phyloP scores from a whole-genome alignment of 768 basidiomycete genomes.

The Polyporus arcularius region DNA sequence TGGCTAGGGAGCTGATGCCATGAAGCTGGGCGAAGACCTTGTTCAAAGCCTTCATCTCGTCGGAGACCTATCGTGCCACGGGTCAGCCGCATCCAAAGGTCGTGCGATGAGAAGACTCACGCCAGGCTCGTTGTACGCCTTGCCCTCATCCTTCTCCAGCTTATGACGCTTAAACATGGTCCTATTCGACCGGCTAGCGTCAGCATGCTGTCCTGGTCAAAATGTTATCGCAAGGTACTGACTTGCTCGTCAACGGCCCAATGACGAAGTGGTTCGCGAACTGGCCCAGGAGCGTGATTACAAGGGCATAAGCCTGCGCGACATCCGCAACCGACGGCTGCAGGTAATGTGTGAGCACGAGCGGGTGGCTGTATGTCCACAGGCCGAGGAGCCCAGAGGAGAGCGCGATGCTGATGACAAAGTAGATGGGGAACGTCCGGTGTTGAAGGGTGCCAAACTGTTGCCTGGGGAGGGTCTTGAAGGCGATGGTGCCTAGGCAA shows the following conservation, averaged over 20 bases:
- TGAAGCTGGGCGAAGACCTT: slow-evolving; percentile 66
- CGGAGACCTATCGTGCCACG: slow-evolving; percentile 9
- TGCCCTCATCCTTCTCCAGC: slow-evolving; percentile 75
- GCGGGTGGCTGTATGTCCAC: slow-evolving; percentile 61
- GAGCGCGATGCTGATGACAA: slow-evolving; percentile 56
- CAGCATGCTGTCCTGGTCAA: background rate
- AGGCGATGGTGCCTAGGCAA: slow-evolving; percentile 57
- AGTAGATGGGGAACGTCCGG: slow-evolving; percentile 75
- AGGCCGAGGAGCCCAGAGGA: slow-evolving; percentile 54
- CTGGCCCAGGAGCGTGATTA: slow-evolving; percentile 47
- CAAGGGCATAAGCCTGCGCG: slow-evolving; percentile 62
- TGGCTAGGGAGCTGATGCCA: slow-evolving; percentile 68
- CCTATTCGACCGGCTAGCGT: slow-evolving; percentile 35
- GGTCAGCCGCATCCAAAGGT: background rate
- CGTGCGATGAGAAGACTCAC: slow-evolving; percentile 42
- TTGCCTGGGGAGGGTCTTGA: slow-evolving; percentile 63
- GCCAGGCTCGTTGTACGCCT: slow-evolving; percentile 60
- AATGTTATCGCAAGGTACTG: slow-evolving; percentile 23
- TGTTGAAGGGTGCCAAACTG: slow-evolving; percentile 77
- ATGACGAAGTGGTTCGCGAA: slow-evolving; percentile 66
- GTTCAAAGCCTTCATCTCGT: slow-evolving; percentile 65
- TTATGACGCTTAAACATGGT: slow-evolving; percentile 76
- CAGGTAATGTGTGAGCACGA: slow-evolving; percentile 48
- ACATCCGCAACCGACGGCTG: slow-evolving; percentile 59
- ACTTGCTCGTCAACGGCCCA: slow-evolving; percentile 74